phyloP scores from a whole-genome alignment of 768 basidiomycete species.

The Tricholoma sp. region DNA sequence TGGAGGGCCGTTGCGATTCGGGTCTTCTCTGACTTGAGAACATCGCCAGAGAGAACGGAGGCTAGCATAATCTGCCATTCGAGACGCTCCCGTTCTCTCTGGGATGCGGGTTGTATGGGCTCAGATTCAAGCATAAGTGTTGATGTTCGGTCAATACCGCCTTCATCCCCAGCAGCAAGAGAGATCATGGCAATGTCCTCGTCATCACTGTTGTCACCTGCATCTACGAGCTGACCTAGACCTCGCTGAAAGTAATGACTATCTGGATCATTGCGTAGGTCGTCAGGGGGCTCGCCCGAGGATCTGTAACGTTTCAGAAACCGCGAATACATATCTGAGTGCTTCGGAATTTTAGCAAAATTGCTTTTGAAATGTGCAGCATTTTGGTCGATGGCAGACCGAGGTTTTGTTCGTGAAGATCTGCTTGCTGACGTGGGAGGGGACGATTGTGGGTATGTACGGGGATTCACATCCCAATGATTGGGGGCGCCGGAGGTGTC shows the following conservation, averaged over 20 bases:
- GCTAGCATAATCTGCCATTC: constrained; percentile 97
- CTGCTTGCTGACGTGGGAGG: constrained; percentile 24
- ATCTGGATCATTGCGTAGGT: constrained; percentile 77
- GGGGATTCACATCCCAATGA: constrained; percentile 31
- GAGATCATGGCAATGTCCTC: constrained; percentile 50
- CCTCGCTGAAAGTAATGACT: constrained; percentile 76
- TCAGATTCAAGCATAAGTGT: constrained; percentile 56
- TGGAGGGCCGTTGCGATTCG: constrained; percentile 81
- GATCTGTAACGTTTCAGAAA: constrained; percentile 75
- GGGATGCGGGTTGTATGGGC: constrained; percentile 59
- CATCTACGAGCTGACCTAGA: constrained; percentile 58
- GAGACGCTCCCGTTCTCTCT: constrained; percentile 73
- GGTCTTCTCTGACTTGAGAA: constrained; percentile 91
- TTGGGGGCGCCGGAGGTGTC: constrained; percentile 29
- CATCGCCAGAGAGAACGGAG: constrained; percentile 90
- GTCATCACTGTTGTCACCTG: constrained; percentile 73
- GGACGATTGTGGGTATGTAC: constrained; percentile 30
- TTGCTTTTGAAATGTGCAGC: constrained; percentile 9
- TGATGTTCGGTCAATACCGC: constrained; percentile 44
- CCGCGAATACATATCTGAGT: constrained; percentile 69
- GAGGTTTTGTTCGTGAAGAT: constrained; percentile 25
- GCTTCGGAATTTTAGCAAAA: constrained; percentile 21
- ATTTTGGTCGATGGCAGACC: constrained; percentile 13
- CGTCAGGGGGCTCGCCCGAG: constrained; percentile 48
- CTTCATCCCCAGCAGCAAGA: constrained; percentile 38